Percentiles rank a stretch among this genome's conserved stretches.
Evolutionary conservation across 345 rosid genomes (phyloP).

Genomic region (Aurinia saxatilis): DNA sequence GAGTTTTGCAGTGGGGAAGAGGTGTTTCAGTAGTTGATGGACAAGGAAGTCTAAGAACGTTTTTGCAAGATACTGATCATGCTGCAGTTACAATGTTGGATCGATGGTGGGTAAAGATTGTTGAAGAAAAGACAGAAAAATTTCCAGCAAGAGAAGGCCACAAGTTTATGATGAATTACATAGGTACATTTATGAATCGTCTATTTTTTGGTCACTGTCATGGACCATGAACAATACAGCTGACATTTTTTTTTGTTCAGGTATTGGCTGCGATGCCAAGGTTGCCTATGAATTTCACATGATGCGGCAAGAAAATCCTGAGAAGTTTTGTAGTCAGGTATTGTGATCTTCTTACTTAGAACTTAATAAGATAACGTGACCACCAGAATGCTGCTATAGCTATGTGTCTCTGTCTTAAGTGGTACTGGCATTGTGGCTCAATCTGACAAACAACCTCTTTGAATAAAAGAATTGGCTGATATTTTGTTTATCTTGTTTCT

Average conservation of each 20-base stretch:
- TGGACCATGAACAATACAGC: slow-evolving; percentile 11
- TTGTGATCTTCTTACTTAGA: background rate
- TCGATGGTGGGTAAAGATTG: slow-evolving; percentile 66
- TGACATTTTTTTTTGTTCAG: slow-evolving; percentile 31
- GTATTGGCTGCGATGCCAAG: slow-evolving; percentile 89
- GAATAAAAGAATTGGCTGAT: background rate
- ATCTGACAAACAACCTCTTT: background rate
- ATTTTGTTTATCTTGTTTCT: slow-evolving; percentile 11
- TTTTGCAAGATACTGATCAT: slow-evolving; percentile 63
- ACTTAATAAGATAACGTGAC: background rate
- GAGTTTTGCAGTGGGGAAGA: slow-evolving; percentile 83
- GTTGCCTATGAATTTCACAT: slow-evolving; percentile 79
- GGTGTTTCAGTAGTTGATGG: slow-evolving; percentile 59
- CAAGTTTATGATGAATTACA: slow-evolving; percentile 79
- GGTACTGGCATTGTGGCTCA: background rate
- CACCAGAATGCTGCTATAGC: background rate
- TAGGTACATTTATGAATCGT: slow-evolving; percentile 37
- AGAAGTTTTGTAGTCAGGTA: slow-evolving; percentile 78
- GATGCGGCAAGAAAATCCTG: slow-evolving; percentile 74
- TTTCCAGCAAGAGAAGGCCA: slow-evolving; percentile 32
- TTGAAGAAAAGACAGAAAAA: slow-evolving; percentile 38
- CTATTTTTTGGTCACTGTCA: background rate
- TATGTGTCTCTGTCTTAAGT: background rate
- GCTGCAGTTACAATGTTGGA: slow-evolving; percentile 85
- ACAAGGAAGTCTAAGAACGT: slow-evolving; percentile 57